Evolutionary conservation across 192 early-diverging fungal genomes (phyloP).

Genomic region (Coemansia nantahalensis): DNA sequence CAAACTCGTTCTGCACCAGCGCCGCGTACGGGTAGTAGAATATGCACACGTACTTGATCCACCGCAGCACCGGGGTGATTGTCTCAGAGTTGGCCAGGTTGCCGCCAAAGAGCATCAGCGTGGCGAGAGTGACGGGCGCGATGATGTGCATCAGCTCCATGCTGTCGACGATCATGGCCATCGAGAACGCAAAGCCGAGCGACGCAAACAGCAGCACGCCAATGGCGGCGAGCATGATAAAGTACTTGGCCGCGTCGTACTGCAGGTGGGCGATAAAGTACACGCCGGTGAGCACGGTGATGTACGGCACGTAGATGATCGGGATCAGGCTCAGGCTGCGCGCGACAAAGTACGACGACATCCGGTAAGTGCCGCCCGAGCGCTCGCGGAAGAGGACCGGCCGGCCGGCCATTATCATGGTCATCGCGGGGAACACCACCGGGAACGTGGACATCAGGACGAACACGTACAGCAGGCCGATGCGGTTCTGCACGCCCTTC

Average conservation of each 20-base stretch:
- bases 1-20: slow-evolving; percentile 43
- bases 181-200: slow-evolving; percentile 27
- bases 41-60: slow-evolving; percentile 42
- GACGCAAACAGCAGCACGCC: slow-evolving; percentile 21
- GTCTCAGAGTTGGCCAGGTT: slow-evolving; percentile 33
- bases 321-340: slow-evolving; percentile 56
- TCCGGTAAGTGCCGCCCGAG: slow-evolving; percentile 59
- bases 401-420: slow-evolving; percentile 41
- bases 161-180: slow-evolving; percentile 25
- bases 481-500: slow-evolving; percentile 50
- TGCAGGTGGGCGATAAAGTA: slow-evolving; percentile 39
- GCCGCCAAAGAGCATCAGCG: slow-evolving; percentile 41
- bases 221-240: slow-evolving; percentile 27
- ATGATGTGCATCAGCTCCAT: slow-evolving; percentile 33
- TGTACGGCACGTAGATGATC: slow-evolving; percentile 19
- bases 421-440: slow-evolving; percentile 54
- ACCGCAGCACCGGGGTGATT: slow-evolving; percentile 46
- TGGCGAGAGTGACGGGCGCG: slow-evolving; percentile 24
- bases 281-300: slow-evolving; percentile 17
- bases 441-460: slow-evolving; percentile 54
- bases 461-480: slow-evolving; percentile 42
- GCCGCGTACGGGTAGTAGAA: slow-evolving; percentile 39
- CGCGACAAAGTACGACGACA: slow-evolving; percentile 59
- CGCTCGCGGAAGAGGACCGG: slow-evolving; percentile 60
- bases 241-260: slow-evolving; percentile 33